Evolutionary conservation across 148 eudicot genomes (phyloP).

Genomic region (Cornus florida): DNA sequence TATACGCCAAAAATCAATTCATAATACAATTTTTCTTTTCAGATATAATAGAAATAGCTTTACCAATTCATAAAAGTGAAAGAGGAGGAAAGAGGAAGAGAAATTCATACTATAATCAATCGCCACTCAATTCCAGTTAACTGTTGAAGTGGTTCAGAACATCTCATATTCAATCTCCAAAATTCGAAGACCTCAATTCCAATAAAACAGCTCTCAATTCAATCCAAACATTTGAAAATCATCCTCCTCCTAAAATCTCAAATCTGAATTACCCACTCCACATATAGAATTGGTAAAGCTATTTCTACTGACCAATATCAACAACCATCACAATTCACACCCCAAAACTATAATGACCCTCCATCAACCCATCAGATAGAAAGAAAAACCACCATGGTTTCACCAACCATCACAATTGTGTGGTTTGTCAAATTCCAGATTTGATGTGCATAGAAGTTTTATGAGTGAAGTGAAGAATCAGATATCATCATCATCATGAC

Average conservation of each 20-base stretch:
- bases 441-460: background rate
- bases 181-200: background rate
- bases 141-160: background rate
- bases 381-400: background rate
- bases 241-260: background rate
- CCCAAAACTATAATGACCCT: slow-evolving; percentile 2
- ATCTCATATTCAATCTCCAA: background rate
- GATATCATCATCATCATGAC: slow-evolving; percentile 12
- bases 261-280: background rate
- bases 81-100: background rate
- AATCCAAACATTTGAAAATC: background rate
- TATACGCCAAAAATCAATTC: background rate
- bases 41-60: too few relatives aligned
- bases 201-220: slow-evolving; percentile 3
- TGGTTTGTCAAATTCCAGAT: background rate
- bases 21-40: too few relatives aligned
- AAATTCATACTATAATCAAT: background rate
- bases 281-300: background rate
- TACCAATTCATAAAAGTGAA: background rate
- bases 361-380: slow-evolving; percentile 4
- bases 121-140: background rate
- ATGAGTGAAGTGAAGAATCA: background rate
- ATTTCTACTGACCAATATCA: background rate
- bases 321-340: background rate
- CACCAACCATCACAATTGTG: background rate